Percentiles rank a stretch among this genome's conserved stretches.
These are phyloP conservation scores for Fusarium sterilihyphosum DNA, from an alignment of 2,329 filamentous ascomycete genomes.

Conservation along the genomic window DNA sequence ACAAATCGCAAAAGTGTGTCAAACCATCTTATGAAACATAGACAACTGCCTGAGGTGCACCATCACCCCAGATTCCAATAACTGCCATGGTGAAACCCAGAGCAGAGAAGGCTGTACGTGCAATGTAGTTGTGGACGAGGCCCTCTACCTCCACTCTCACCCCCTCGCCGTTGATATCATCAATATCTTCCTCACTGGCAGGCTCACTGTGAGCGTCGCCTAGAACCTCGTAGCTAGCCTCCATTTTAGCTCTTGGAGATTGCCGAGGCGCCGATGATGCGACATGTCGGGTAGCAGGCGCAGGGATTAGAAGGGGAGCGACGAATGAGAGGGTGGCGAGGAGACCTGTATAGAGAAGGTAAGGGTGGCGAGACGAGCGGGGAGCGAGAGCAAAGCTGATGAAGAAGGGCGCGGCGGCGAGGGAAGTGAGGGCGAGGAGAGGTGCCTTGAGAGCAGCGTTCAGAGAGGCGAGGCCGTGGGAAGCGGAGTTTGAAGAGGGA, in stretches of 20 bases:
- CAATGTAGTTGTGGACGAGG: constrained; percentile 63
- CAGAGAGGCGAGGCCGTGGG: constrained; percentile 76
- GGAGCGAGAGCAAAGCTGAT: constrained; percentile 83
- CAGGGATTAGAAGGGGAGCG: constrained; percentile 59
- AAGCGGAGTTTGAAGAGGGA: constrained; percentile 76
- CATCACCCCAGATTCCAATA: constrained; percentile 74
- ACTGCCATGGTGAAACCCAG: constrained; percentile 70
- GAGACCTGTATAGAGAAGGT: constrained; percentile 85
- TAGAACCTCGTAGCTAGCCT: constrained; percentile 77
- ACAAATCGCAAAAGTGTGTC: background rate
- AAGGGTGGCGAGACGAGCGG: constrained; percentile 80
- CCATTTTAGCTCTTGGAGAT: constrained; percentile 61
- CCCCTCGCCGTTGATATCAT: constrained; percentile 70
- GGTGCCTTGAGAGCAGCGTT: constrained; percentile 71
- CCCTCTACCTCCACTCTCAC: constrained; percentile 66
- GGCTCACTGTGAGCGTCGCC: constrained; percentile 62
- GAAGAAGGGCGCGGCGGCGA: constrained; percentile 77
- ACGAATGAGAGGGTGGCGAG: constrained; percentile 71
- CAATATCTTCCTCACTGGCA: constrained; percentile 61
- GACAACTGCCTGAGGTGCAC: constrained; percentile 51
- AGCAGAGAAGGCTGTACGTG: constrained; percentile 64
- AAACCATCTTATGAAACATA: constrained; percentile 45
- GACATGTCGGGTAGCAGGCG: constrained; percentile 42
- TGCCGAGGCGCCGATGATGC: constrained; percentile 45
- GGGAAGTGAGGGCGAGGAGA: constrained; percentile 71